These are phyloP conservation scores for Poteriospumella lacustris DNA, from an alignment of 108 stramenopile genomes.

Conservation along the genomic window DNA sequence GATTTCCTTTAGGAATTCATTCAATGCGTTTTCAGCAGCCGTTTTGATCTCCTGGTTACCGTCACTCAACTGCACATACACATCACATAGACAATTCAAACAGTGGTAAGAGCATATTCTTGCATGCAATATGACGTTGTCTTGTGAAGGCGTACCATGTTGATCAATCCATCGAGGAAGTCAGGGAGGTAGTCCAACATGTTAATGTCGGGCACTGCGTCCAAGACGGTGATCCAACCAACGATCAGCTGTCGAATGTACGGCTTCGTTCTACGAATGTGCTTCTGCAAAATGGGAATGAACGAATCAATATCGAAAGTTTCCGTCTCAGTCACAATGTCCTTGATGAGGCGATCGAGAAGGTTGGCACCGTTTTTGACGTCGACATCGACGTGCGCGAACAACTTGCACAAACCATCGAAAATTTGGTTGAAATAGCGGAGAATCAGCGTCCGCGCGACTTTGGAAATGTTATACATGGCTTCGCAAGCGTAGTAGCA, in stretches of 20 bases:
- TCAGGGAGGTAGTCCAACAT: constrained; percentile 92
- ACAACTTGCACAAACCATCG: constrained; percentile 87
- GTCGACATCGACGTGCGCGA: constrained; percentile 92
- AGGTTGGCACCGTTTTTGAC: constrained; percentile 95
- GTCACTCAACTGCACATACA: constrained; percentile 53
- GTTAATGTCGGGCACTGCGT: constrained; percentile 85
- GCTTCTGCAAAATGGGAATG: constrained; percentile 87
- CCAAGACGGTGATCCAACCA: constrained; percentile 91
- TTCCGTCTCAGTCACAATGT: constrained; percentile 89
- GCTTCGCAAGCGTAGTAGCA: constrained; percentile 96
- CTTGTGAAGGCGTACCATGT: constrained; percentile 65
- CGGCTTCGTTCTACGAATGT: constrained; percentile 85
- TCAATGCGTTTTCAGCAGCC: constrained; percentile 74
- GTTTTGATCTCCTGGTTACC: constrained; percentile 86
- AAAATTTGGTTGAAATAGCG: constrained; percentile 86
- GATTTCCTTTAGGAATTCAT: constrained; percentile 81
- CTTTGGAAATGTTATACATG: constrained; percentile 95
- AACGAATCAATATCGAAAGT: constrained; percentile 88
- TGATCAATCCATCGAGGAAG: constrained; percentile 89
- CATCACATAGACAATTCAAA: background rate
- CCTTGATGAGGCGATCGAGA: constrained; percentile 85
- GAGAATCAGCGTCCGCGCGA: constrained; percentile 73
- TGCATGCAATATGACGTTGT: no score
- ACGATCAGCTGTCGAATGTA: constrained; percentile 92
- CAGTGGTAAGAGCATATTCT: background rate